Evolutionary conservation across 805 yeast genomes (phyloP), one percentile per base, ranked within the genome.

Genomic region (Alloascoidea hylecoeti): DNA sequence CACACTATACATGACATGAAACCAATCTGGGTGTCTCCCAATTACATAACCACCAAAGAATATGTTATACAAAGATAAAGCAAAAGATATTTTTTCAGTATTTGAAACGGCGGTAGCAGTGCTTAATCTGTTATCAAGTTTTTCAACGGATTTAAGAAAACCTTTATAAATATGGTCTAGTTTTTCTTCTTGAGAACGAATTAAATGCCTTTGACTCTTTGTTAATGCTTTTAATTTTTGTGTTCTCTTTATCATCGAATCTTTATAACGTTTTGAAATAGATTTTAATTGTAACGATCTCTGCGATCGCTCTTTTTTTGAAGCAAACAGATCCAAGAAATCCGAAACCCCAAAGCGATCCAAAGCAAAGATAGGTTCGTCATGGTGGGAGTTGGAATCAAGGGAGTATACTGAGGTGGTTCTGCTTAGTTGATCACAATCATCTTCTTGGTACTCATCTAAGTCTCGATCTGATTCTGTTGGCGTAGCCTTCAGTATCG

Each of bases 1-100:
- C 0, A 56, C 58, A 0, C 95, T 74, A 56, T 89, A 88, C 46
- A 76, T 69, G 1, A 76, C 52, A 46, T 86, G 97, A 55, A 89
- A 78, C 56, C 70, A 72, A 28, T 70, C 66, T 0, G 97, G 96
- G 42, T 70, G 69, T 41, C 68, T 69, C 5, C 96, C 96, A 45
- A 88, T 73, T 3, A 85, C 55, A 41, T 75, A 67, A 0, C 97
- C 97, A 17, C 77, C 64, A 14, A 70, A 52, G 34, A 89, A 82
- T 4, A 89, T 70, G 38, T 72, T 57, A 41, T 75, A 70, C 32
- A 85, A 63, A 0, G 94, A 76, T 33, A 74, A 55, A 0, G 95
- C 76, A 53, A 85, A 92, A 52, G 85, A 85, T 16, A 76, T 46
- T 53, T 89, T 89, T 51, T 89, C 96, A 4, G 80, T 66, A 18